These are phyloP conservation scores for Solanum stenotomum DNA, from an alignment of 257 asterid genomes.

Conservation along the genomic window DNA sequence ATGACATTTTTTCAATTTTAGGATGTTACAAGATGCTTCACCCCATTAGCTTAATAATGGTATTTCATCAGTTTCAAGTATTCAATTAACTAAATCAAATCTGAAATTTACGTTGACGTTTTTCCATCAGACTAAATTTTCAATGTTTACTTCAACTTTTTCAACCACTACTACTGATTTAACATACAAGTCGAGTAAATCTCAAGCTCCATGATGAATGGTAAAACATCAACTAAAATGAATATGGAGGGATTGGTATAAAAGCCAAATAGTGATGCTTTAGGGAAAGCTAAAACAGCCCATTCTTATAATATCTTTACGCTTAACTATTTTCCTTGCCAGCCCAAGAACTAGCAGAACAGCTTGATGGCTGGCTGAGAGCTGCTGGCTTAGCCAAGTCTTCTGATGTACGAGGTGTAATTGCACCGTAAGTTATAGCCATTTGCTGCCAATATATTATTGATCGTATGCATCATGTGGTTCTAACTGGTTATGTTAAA, in stretches of 20 bases:
- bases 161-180: neutral
- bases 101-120: neutral
- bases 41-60: neutral
- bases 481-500: constrained; percentile 12
- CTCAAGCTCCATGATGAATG: neutral
- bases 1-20: neutral
- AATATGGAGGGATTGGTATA: neutral
- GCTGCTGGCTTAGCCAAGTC: constrained; percentile 56
- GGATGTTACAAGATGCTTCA: neutral
- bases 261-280: neutral
- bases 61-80: neutral
- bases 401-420: constrained; percentile 83
- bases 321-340: constrained; percentile 4
- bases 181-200: neutral
- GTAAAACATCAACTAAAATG: neutral
- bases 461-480: neutral
- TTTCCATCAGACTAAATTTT: neutral
- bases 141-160: neutral
- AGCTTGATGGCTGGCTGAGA: constrained; percentile 86
- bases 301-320: neutral
- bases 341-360: constrained; percentile 63
- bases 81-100: neutral
- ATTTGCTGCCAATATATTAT: neutral
- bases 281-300: constrained; percentile 3
- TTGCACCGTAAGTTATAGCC: constrained; percentile 82